Conservation (phyloP, 2,329 filamentous ascomycete genomes). For the Calonectria leucothoes region DNA sequence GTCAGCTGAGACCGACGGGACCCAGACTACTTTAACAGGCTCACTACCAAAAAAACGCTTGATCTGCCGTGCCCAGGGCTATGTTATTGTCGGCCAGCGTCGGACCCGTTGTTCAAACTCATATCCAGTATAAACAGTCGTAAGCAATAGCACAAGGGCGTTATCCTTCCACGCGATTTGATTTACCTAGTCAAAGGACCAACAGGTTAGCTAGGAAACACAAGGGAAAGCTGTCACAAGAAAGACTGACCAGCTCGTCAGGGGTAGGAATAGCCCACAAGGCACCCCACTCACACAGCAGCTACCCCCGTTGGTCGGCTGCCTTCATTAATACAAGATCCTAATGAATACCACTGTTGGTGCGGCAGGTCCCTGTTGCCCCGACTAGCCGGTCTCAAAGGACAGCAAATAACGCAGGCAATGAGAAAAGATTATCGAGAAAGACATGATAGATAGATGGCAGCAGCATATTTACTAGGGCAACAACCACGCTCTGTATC, state of each 20-base stretch:
- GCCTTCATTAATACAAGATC: slow-evolving; percentile 8
- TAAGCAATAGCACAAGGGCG: slow-evolving; percentile 25
- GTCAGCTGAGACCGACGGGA: slow-evolving; percentile 1
- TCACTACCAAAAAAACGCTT: slow-evolving; percentile 23
- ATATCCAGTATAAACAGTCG: slow-evolving; percentile 1
- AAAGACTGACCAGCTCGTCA: slow-evolving; percentile 1
- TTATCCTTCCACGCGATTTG: slow-evolving; percentile 32
- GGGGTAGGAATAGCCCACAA: background rate
- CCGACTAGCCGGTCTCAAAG: slow-evolving; percentile 9
- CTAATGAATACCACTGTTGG: slow-evolving; percentile 23
- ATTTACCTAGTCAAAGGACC: slow-evolving; percentile 16
- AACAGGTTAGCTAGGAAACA: slow-evolving; percentile 17
- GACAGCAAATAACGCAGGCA: too few species aligned
- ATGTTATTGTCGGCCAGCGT: background rate
- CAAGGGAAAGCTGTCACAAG: background rate
- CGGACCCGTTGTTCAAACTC: background rate
- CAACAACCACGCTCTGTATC: slow-evolving; percentile 28
- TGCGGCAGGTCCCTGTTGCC: slow-evolving; percentile 25
- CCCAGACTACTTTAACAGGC: background rate
- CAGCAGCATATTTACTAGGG: slow-evolving; percentile 24
- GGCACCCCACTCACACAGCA: background rate
- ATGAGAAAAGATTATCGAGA: too few species aligned
- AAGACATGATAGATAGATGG: too few species aligned
- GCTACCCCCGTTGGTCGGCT: background rate
- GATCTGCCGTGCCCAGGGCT: background rate